Evolutionary conservation across 2,329 filamentous ascomycete genomes (phyloP), one percentile per base, ranked within the genome.

Genomic region (Gnomoniopsis smithogilvyi): DNA sequence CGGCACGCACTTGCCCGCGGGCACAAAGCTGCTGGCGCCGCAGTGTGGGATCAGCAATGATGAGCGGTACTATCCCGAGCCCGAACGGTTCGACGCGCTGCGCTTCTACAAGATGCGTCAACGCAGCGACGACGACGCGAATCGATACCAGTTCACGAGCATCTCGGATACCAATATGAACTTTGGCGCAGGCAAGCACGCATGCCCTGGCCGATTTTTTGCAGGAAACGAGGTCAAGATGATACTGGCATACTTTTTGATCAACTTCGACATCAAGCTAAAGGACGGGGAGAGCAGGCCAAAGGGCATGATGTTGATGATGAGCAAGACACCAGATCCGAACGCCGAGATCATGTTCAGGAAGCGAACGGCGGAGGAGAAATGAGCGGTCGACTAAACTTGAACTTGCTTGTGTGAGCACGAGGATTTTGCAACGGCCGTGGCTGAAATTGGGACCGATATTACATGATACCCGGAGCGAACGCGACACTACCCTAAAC

Each of bases 161-260:
- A 69, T 78, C 50, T 65, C 61, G 48, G 73, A 78, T 54, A 73
- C 70, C 30, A 76, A 78, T 60, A 71, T 78, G 64, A 76, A 78
- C 62, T 80, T 80, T 61, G 78, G 78, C 3, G 74, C 76, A 4
- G 78, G 78, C 41, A 75, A 74, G 62, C 76, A 79, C 61, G 76
- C 78, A 3, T 80, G 78, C 51, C 78, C 78, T 0, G 78, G 78
- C 2, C 71, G 78, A 12, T 80, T 80, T 68, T 79, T 80, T 63
- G 78, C 77, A 15, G 67, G 71, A 26, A 76, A 77, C 62, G 74
- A 75, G 65, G 46, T 48, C 46, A 48, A 48, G 24, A 30, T 48
- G 46, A 48, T 48, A 21, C 17, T 48, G 21, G 22, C 46, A 3
- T 30, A 48, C 17, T 48, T 48, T 22, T 17, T 48, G 46, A 30